Base-by-base conservation (phyloP, 805 yeast species). In the Brettanomyces custersianus region DNA sequence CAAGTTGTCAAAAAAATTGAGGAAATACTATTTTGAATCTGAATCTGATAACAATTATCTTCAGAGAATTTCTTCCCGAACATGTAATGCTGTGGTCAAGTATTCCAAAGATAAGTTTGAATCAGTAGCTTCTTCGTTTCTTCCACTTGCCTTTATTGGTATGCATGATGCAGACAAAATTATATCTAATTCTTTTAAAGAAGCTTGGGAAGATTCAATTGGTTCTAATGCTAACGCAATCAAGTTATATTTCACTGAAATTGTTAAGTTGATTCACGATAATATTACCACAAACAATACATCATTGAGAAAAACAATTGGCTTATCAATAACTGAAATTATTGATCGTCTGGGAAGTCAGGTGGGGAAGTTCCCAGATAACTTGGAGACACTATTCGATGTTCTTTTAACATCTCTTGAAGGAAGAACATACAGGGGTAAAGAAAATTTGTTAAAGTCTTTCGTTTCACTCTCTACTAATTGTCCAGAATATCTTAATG, bases 341-440 rank as follows among this genome's bases (percentile, higher is more conserved):
- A 66, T 80, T 40, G 62, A 64, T 35, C 59, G 65, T 4, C 55
- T 79, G 24, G 67, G 61, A 8, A 38, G 35, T 8, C 50, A 48
- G 20, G 39, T 52, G 8, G 35, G 39, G 16, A 44, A 40, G 19
- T 33, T 44, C n/a, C 29, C 43, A 5, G 16, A 39, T 3, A 37
- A 49, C 22, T 34, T 54, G 12, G 20, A 52, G 4, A 51, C 49
- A n/a, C 52, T 85, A 13, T 72, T 82, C 39, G 57, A 62, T 0
- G 60, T 76, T 5, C 60, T 85, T 31, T 52, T 82, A 13, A 68
- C 66, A 20, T 74, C 94, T 0, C 66, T 77, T 37, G 64, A 68
- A 37, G 96, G 96, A 1, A 73, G 94, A 40, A 72, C 90, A 8
- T 90, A 95, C 92, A 67, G 68, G 12, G 97, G 96, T 5, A 90